Conservation (phyloP, 768 basidiomycete species). For the Lentinula aciculospora region DNA sequence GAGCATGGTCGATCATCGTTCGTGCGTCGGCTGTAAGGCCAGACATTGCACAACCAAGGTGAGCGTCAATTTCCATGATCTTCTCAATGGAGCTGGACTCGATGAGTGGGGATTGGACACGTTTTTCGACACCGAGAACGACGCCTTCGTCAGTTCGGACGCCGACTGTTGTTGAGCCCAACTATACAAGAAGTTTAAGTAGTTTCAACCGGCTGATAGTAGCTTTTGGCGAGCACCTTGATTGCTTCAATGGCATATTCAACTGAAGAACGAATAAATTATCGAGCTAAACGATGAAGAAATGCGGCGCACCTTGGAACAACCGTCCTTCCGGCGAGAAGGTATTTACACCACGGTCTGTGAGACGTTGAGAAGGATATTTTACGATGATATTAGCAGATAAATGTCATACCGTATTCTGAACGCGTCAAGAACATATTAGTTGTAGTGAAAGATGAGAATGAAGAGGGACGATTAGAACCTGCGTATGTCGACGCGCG, state of each 20-base stretch:
- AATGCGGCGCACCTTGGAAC: slow-evolving; percentile 74
- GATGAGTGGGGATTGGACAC: slow-evolving; percentile 93
- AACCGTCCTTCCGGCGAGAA: slow-evolving; percentile 98
- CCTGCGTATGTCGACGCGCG: slow-evolving; percentile 41
- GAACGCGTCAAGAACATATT: slow-evolving; percentile 92
- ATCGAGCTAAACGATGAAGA: neutral
- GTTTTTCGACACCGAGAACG: slow-evolving; percentile 95
- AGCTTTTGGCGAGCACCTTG: slow-evolving; percentile 56
- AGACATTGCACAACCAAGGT: slow-evolving; percentile 98
- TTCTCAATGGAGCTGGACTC: slow-evolving; percentile 97
- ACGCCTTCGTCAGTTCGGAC: slow-evolving; percentile 88
- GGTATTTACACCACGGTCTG: slow-evolving; percentile 97
- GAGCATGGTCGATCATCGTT: slow-evolving; percentile 99
- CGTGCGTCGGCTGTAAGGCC: slow-evolving; percentile 96
- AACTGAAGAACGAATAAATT: slow-evolving; percentile 42
- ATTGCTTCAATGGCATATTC: slow-evolving; percentile 99
- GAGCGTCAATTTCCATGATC: slow-evolving; percentile 98
- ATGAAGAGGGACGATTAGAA: slow-evolving; percentile 15
- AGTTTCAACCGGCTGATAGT: neutral
- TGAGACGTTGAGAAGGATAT: slow-evolving; percentile 1
- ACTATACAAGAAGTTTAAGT: slow-evolving; percentile 37
- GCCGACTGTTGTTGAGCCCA: slow-evolving; percentile 97
- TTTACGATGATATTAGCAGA: neutral
- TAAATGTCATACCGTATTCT: slow-evolving; percentile 70
- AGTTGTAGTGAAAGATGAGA: slow-evolving; percentile 16